Conservation (phyloP, 2,329 filamentous ascomycete genomes). For the Fusarium pseudograminearum region DNA sequence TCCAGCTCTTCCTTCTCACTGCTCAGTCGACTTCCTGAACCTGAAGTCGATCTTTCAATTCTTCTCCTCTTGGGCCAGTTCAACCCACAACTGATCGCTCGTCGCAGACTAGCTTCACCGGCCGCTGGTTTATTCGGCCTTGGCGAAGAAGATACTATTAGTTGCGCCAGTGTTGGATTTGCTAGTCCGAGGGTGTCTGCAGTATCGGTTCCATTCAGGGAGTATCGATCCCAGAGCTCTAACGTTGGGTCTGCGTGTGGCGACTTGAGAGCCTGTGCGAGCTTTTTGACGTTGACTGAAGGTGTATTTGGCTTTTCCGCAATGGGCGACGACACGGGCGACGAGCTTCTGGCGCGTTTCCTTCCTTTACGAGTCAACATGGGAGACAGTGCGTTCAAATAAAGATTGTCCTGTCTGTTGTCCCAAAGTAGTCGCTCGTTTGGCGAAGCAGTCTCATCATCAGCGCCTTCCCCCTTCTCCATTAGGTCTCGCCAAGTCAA, state of each 20-base stretch:
- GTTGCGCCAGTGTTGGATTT: conserved; percentile 71
- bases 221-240: conserved; percentile 83
- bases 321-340: conserved; percentile 76
- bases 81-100: conserved; percentile 75
- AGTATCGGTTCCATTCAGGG: conserved; percentile 59
- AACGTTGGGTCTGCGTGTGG: conserved; percentile 78
- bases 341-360: conserved; percentile 81
- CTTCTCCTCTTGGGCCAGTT: conserved; percentile 79
- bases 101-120: conserved; percentile 62
- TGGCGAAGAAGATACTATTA: conserved; percentile 78
- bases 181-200: conserved; percentile 59
- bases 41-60: conserved; percentile 61
- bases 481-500: conserved; percentile 71
- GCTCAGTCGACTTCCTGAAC: conserved; percentile 50
- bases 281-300: conserved; percentile 68
- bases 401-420: conserved; percentile 58
- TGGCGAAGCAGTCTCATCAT: conserved; percentile 66
- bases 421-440: conserved; percentile 73
- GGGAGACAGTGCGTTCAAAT: conserved; percentile 59
- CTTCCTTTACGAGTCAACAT: conserved; percentile 64
- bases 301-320: conserved; percentile 58
- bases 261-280: conserved; percentile 71
- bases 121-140: conserved; percentile 63
- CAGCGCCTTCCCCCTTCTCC: conserved; percentile 56
- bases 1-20: conserved; percentile 56